These are phyloP conservation scores for Erythrobasidium hasegawianum DNA, from an alignment of 1,284 basidiomycete species.

Conservation along the genomic window DNA sequence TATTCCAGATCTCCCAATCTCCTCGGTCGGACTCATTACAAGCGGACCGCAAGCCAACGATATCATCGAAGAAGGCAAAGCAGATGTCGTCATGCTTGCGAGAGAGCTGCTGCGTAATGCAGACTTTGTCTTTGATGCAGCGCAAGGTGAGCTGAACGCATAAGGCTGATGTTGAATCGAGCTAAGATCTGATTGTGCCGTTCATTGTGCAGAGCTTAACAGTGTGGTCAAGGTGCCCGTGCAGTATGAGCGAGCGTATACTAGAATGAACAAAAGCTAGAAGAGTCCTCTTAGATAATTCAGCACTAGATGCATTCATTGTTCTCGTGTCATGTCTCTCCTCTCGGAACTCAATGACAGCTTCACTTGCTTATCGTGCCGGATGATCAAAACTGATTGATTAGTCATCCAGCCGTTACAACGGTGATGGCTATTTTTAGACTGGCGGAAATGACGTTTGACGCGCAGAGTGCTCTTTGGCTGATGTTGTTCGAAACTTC, in stretches of 20 bases:
- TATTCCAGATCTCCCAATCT: constrained; percentile 55
- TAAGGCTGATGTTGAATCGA: background rate
- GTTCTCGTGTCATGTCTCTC: no score
- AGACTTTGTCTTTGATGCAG: constrained; percentile 55
- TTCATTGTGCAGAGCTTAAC: constrained; percentile 9
- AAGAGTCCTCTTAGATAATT: no score
- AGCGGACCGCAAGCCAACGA: constrained; percentile 62
- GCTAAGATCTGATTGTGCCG: background rate
- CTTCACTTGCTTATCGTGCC: no score
- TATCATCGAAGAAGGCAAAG: constrained; percentile 62
- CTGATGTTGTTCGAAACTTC: no score
- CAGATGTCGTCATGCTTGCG: constrained; percentile 66
- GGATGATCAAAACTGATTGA: no score
- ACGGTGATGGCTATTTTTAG: no score
- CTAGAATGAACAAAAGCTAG: constrained; percentile 51
- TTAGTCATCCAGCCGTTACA: no score
- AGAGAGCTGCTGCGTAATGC: constrained; percentile 62
- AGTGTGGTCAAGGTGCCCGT: constrained; percentile 55
- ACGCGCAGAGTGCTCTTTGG: no score
- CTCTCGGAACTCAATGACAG: no score
- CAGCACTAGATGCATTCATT: no score
- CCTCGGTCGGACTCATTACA: constrained; percentile 71
- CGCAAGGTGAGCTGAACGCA: constrained; percentile 43
- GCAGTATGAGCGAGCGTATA: constrained; percentile 64
- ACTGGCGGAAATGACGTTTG: no score